These are phyloP conservation scores for Abelmoschus esculentus DNA, from an alignment of 345 rosid species.

Conservation along the genomic window DNA sequence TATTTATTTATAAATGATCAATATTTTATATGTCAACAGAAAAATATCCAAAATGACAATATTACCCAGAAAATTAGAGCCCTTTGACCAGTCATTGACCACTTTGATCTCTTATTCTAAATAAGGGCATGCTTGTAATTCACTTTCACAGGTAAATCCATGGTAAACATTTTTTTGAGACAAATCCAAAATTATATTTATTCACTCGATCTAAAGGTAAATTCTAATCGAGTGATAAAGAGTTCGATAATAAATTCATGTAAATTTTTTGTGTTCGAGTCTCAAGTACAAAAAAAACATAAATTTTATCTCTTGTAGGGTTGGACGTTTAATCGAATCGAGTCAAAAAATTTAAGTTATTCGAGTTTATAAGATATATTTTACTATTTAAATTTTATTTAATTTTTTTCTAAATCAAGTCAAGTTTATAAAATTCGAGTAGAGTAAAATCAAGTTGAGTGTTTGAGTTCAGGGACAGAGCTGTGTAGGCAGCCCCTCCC, in stretches of 20 bases:
- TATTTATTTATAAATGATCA: background rate
- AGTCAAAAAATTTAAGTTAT: too few species aligned
- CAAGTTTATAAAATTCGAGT: too few species aligned
- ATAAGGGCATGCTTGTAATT: constrained; percentile 8
- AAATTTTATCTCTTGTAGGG: too few species aligned
- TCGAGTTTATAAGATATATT: too few species aligned
- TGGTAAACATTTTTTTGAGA: background rate
- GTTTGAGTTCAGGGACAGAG: too few species aligned
- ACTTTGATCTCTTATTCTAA: constrained; percentile 14
- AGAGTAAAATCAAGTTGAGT: too few species aligned
- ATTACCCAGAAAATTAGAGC: constrained; percentile 5
- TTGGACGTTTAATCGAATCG: too few species aligned
- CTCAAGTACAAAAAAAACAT: background rate
- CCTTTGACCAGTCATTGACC: constrained; percentile 36
- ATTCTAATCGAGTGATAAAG: background rate
- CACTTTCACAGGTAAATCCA: background rate
- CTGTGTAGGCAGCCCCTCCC: too few species aligned
- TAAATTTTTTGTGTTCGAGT: background rate
- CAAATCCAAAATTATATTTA: background rate
- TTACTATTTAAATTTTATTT: too few species aligned
- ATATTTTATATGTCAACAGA: constrained; percentile 8
- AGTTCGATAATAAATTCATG: background rate
- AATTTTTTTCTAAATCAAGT: too few species aligned
- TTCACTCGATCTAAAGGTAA: too few species aligned
- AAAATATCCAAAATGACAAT: constrained; percentile 17